A percentile compares a stretch with the other conserved stretches of the same genome.
Evolutionary conservation across 2,329 filamentous ascomycete species (phyloP).

Genomic region (Curvularia sp.): DNA sequence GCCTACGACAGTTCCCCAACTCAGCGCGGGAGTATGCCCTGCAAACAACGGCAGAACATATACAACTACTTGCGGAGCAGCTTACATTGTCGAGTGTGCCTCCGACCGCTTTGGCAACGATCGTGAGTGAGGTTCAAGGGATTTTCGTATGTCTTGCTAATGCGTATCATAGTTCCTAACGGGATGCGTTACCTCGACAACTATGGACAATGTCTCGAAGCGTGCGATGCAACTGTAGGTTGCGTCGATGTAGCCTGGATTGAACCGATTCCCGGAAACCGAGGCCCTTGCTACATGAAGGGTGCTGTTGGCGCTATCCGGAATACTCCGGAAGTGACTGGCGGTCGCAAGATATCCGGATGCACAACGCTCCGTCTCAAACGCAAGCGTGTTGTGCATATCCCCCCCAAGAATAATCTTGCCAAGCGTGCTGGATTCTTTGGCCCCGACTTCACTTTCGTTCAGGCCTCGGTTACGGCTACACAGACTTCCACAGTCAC

Average conservation of each 20-base stretch:
- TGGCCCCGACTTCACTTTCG: conserved; percentile 10
- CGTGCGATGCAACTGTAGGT: conserved; percentile 28
- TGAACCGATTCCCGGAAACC: conserved; percentile 8
- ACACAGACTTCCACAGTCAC: conserved; percentile 1
- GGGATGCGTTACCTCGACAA: conserved; percentile 15
- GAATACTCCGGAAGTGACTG: conserved; percentile 26
- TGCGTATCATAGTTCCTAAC: conserved; percentile 13
- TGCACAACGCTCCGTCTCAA: conserved; percentile 20
- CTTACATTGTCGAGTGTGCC: conserved; percentile 34
- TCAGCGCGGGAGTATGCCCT: conserved; percentile 23
- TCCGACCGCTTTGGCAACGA: conserved; percentile 35
- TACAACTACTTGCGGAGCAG: conserved; percentile 27
- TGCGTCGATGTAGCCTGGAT: conserved; percentile 35
- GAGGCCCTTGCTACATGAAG: conserved; percentile 40
- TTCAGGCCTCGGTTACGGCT: background rate
- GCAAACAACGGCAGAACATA: conserved; percentile 20
- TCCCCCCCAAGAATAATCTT: background rate
- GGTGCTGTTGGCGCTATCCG: conserved; percentile 12
- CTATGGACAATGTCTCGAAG: conserved; percentile 28
- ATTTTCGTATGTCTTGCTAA: conserved; percentile 2
- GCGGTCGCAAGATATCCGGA: conserved; percentile 25
- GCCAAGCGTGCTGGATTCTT: conserved; percentile 5
- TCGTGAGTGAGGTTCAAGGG: conserved; percentile 12
- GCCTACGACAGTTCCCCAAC: conserved; percentile 4
- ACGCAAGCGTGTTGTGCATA: conserved; percentile 21